These are phyloP conservation scores for Westerdykella aurantiaca DNA, from an alignment of 2,329 filamentous ascomycete genomes.

Conservation along the genomic window DNA sequence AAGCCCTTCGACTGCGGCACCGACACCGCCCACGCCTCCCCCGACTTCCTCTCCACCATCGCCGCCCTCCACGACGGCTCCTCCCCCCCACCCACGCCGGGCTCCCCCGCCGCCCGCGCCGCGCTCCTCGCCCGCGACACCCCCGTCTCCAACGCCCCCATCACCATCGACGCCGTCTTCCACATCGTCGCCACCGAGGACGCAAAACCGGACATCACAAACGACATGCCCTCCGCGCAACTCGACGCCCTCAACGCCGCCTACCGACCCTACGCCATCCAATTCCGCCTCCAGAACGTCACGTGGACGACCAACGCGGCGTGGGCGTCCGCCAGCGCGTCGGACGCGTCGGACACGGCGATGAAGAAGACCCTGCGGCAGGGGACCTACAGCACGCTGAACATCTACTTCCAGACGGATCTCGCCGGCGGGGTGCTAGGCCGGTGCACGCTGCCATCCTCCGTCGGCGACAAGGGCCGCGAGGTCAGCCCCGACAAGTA, in stretches of 20 bases:
- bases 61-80: slow-evolving; percentile 27
- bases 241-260: slow-evolving; percentile 37
- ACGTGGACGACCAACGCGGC: slow-evolving; percentile 49
- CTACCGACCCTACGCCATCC: slow-evolving; percentile 48
- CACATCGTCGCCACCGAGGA: slow-evolving; percentile 41
- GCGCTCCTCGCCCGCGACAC: slow-evolving; percentile 13
- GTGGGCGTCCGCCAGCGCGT: slow-evolving; percentile 48
- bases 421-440: slow-evolving; percentile 47
- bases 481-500: slow-evolving; percentile 30
- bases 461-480: slow-evolving; percentile 35
- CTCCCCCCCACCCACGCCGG: slow-evolving; percentile 18
- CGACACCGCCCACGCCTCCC: slow-evolving; percentile 29
- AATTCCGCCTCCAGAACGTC: slow-evolving; percentile 46
- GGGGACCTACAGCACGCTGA: slow-evolving; percentile 51
- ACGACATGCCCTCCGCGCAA: slow-evolving; percentile 38
- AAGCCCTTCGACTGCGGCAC: slow-evolving; percentile 43
- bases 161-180: slow-evolving; percentile 41
- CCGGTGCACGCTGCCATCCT: slow-evolving; percentile 48
- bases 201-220: slow-evolving; percentile 36
- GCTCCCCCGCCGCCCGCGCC: slow-evolving; percentile 18
- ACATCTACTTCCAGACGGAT: slow-evolving; percentile 57
- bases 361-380: slow-evolving; percentile 52
- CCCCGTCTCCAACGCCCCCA: slow-evolving; percentile 19
- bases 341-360: slow-evolving; percentile 40
- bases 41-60: slow-evolving; percentile 38